These are phyloP conservation scores for Mariannaea sp. DNA, from an alignment of 2,329 filamentous ascomycete genomes.

Conservation along the genomic window DNA sequence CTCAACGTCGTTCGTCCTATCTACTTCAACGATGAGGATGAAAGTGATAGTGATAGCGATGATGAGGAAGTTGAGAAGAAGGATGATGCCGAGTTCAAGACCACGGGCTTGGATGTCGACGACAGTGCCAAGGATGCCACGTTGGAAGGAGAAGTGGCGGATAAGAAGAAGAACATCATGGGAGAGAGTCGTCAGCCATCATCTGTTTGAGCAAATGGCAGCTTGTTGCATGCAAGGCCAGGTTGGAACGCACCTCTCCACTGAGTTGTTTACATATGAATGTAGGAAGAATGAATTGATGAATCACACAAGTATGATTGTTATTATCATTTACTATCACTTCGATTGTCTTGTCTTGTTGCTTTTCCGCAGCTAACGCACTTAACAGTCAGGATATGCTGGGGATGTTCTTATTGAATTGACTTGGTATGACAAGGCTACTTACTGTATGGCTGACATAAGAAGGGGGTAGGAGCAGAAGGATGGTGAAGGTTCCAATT, in stretches of 20 bases:
- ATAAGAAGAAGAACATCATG: slow-evolving; percentile 45
- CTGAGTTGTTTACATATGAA: not conserved
- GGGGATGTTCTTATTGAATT: too few species aligned
- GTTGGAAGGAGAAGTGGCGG: slow-evolving; percentile 40
- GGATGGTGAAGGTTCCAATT: too few species aligned
- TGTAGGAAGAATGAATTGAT: not conserved
- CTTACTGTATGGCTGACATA: too few species aligned
- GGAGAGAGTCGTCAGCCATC: slow-evolving; percentile 28
- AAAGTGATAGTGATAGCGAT: slow-evolving; percentile 7
- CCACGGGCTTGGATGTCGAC: slow-evolving; percentile 49
- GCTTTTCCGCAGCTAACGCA: not conserved
- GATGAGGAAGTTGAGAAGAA: slow-evolving; percentile 32
- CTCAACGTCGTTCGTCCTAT: slow-evolving; percentile 48
- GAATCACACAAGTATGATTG: too few species aligned
- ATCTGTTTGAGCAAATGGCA: not conserved
- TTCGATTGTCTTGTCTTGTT: not conserved
- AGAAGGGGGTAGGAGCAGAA: too few species aligned
- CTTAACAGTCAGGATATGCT: too few species aligned
- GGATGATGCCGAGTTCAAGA: slow-evolving; percentile 35
- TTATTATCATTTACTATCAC: too few species aligned
- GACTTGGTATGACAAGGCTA: too few species aligned
- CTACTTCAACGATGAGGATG: slow-evolving; percentile 37
- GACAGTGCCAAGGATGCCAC: slow-evolving; percentile 53
- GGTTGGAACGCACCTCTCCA: not conserved
- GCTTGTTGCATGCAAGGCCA: not conserved